A percentile compares a stretch with the other conserved stretches of the same genome.
These are phyloP conservation scores for Basipetospora sp. DNA, from an alignment of 2,329 filamentous ascomycete species.

Conservation along the genomic window DNA sequence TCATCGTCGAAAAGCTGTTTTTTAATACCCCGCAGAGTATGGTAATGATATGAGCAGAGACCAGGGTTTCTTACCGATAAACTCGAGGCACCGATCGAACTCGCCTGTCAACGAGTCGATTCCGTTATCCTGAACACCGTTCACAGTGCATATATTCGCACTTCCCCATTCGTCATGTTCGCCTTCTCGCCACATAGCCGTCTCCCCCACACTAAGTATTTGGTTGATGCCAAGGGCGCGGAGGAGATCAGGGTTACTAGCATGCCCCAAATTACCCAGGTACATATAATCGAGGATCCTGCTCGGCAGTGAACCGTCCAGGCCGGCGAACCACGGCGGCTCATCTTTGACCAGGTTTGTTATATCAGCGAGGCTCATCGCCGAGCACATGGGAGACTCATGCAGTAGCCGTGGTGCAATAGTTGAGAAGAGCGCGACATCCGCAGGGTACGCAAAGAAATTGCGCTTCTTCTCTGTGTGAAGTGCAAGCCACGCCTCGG, in stretches of 20 bases:
- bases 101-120: conserved; percentile 82
- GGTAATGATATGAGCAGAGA: too few relatives aligned
- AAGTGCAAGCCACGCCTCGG: conserved; percentile 74
- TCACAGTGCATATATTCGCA: conserved; percentile 67
- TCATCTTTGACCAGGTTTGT: conserved; percentile 39
- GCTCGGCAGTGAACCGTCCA: conserved; percentile 85
- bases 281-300: conserved; percentile 90
- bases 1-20: not conserved
- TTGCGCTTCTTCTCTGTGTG: conserved; percentile 73
- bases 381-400: conserved; percentile 43
- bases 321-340: conserved; percentile 65
- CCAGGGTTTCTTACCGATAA: conserved; percentile 63
- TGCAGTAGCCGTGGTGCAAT: conserved; percentile 63
- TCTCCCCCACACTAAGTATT: conserved; percentile 84
- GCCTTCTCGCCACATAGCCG: conserved; percentile 62
- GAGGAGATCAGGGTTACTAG: conserved; percentile 80
- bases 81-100: conserved; percentile 72
- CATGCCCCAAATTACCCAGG: conserved; percentile 80
- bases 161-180: conserved; percentile 57
- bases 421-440: conserved; percentile 66
- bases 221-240: conserved; percentile 68
- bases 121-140: conserved; percentile 88
- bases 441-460: conserved; percentile 89
- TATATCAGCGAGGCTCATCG: conserved; percentile 34
- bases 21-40: not conserved